These are phyloP conservation scores for Ceratobasidium sp. DNA, from an alignment of 1,284 basidiomycete species.

Conservation along the genomic window DNA sequence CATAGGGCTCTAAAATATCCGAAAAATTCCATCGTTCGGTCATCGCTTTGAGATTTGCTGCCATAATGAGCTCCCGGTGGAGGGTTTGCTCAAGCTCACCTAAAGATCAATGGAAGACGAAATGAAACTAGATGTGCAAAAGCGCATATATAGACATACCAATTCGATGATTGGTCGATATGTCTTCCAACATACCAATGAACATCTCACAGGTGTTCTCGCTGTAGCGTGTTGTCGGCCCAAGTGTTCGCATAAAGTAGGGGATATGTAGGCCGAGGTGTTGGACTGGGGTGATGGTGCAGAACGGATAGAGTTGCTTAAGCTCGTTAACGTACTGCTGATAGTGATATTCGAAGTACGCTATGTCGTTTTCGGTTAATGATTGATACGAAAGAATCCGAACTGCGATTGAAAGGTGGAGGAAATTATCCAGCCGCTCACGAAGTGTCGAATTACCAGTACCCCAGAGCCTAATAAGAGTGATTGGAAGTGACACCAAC, in stretches of 20 bases:
- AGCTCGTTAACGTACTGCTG: constrained; percentile 1
- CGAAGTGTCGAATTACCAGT: background rate
- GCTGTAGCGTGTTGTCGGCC: constrained; percentile 29
- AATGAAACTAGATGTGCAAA: too few species aligned
- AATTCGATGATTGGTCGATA: constrained; percentile 11
- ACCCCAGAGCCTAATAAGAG: background rate
- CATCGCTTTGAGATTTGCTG: background rate
- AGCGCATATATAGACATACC: constrained; percentile 5
- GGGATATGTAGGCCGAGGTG: constrained; percentile 41
- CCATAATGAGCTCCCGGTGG: constrained; percentile 8
- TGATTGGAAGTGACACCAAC: background rate
- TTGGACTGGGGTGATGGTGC: constrained; percentile 1
- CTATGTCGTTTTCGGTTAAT: background rate
- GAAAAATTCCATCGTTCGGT: background rate
- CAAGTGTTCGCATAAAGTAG: constrained; percentile 15
- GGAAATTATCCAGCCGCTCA: constrained; percentile 12
- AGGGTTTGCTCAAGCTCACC: constrained; percentile 25
- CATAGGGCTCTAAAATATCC: background rate
- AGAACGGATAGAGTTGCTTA: constrained; percentile 24
- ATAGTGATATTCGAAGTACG: constrained; percentile 1
- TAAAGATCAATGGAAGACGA: background rate
- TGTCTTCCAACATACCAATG: constrained; percentile 37
- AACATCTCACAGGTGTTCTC: constrained; percentile 41
- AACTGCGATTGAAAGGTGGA: constrained; percentile 18
- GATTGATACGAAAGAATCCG: constrained; percentile 9